Evolutionary conservation across 2,329 filamentous ascomycete genomes (phyloP), one percentile per base, ranked within the genome.

Genomic region (Alternaria sp.): DNA sequence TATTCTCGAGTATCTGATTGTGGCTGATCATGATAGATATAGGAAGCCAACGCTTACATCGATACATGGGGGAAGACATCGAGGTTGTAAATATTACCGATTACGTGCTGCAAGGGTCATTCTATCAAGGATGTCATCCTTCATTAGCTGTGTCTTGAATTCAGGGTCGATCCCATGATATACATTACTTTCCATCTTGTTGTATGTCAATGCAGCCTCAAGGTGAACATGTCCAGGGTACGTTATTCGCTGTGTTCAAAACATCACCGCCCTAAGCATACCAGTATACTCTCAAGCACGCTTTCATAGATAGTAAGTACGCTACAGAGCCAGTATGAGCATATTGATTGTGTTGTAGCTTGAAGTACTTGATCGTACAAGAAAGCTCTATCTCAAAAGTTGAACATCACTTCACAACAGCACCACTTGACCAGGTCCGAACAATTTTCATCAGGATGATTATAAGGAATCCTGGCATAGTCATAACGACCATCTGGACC

Each of bases 171-270:
- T 12, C 9, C 0, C 0, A 11, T 22, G 9, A 14, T 1, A 12
- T 12, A 12, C 0, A 41, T 11, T 0, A 2, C 0, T 11, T 20
- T 11, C 0, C 5, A 0, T 40, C 10, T 40, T 20, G 38, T 40
- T 0, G 9, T 20, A 2, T 20, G n/a, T 22, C 7, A 14, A 22
- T 12, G 11, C 0, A 22, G 11, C 12, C n/a, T 14, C 20, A 40
- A 10, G 9, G 0, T 10, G 38, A 1, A 14, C 9, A 14, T 4
- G 0, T 0, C 5, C 38, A 41, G 0, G 0, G 6, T 41, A 8
- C 10, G 4, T 5, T 41, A 2, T 20, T 12, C 18, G 18, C 10
- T 41, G n/a, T 9, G 10, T 0, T 20, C 18, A 18, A n/a, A 0
- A 18, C 18, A 22, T 41, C 18, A 22, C 38, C 38, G 3, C 3